Conservation (phyloP, 2,329 filamentous ascomycete species). For the Penicillium thymicola region DNA sequence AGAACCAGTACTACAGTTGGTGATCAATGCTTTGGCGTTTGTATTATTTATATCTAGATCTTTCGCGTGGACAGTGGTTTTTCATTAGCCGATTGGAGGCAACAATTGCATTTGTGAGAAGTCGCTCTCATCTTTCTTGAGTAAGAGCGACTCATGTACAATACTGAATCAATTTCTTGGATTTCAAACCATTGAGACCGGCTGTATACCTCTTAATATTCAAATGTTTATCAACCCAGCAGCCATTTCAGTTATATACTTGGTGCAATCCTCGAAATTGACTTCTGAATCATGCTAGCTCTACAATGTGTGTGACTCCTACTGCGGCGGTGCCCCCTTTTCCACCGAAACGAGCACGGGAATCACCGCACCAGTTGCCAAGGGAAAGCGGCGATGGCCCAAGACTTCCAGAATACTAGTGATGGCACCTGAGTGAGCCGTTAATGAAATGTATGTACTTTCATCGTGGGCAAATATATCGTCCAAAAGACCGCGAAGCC, state of each 20-base stretch:
- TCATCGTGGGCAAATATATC: constrained; percentile 52
- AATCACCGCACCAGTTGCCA: constrained; percentile 52
- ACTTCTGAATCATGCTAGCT: neutral
- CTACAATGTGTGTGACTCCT: neutral
- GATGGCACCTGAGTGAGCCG: constrained; percentile 59
- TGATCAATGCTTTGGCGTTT: constrained; percentile 48
- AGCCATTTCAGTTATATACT: constrained; percentile 12
- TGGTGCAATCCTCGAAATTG: neutral
- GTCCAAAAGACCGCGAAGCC: constrained; percentile 48
- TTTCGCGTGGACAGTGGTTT: constrained; percentile 18
- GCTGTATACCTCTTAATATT: constrained; percentile 5
- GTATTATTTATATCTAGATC: constrained; percentile 28
- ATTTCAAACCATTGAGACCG: constrained; percentile 6
- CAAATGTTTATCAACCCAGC: constrained; percentile 26
- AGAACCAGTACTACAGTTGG: constrained; percentile 91
- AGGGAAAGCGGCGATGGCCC: constrained; percentile 46
- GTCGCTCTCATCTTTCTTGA: constrained; percentile 2
- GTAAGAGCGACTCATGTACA: constrained; percentile 17
- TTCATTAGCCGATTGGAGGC: constrained; percentile 16
- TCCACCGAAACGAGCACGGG: constrained; percentile 50
- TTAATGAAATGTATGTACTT: constrained; percentile 52
- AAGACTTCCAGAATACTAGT: constrained; percentile 49
- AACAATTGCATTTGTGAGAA: constrained; percentile 14
- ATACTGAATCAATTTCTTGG: constrained; percentile 17
- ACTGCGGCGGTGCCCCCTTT: constrained; percentile 8